These are phyloP conservation scores for Cyberlindnera bimundalis DNA, from an alignment of 805 yeast genomes.

Conservation along the genomic window DNA sequence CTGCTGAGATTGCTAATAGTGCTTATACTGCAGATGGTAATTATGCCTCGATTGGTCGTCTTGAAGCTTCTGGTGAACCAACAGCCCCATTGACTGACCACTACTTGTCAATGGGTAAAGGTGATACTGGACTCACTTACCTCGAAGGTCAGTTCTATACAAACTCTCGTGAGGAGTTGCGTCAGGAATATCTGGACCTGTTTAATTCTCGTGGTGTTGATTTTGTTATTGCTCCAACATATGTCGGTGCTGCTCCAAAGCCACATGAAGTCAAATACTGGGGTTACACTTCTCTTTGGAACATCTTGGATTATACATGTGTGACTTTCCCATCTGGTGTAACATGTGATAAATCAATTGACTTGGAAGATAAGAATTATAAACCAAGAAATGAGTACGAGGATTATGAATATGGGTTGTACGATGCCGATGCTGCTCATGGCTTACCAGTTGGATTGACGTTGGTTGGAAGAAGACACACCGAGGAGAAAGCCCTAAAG, in stretches of 20 bases:
- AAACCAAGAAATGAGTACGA: constrained; percentile 24
- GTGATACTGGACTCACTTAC: constrained; percentile 43
- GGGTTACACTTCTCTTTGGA: constrained; percentile 78
- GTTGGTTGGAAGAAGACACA: constrained; percentile 47
- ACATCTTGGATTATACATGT: constrained; percentile 68
- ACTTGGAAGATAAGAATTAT: constrained; percentile 38
- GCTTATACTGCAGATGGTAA: constrained; percentile 71
- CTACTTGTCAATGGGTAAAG: constrained; percentile 55
- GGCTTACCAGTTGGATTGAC: constrained; percentile 55
- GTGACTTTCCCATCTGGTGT: constrained; percentile 52
- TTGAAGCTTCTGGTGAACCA: constrained; percentile 68
- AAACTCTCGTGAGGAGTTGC: constrained; percentile 51
- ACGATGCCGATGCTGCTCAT: constrained; percentile 44
- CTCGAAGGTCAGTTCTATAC: constrained; percentile 56
- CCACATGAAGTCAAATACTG: constrained; percentile 64
- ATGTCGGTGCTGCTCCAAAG: constrained; percentile 69
- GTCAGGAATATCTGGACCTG: constrained; percentile 52
- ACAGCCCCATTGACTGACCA: constrained; percentile 59
- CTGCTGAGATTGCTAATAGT: constrained; percentile 52
- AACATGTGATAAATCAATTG: constrained; percentile 39
- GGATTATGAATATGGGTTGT: constrained; percentile 32
- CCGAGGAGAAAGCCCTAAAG: constrained; percentile 46
- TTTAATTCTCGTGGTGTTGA: constrained; percentile 57
- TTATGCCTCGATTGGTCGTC: constrained; percentile 45
- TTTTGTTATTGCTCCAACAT: constrained; percentile 63